A percentile compares a stretch with the other conserved stretches of the same genome.
These are phyloP conservation scores for Thelonectria blattea DNA, from an alignment of 2,329 filamentous ascomycete species.

Conservation along the genomic window DNA sequence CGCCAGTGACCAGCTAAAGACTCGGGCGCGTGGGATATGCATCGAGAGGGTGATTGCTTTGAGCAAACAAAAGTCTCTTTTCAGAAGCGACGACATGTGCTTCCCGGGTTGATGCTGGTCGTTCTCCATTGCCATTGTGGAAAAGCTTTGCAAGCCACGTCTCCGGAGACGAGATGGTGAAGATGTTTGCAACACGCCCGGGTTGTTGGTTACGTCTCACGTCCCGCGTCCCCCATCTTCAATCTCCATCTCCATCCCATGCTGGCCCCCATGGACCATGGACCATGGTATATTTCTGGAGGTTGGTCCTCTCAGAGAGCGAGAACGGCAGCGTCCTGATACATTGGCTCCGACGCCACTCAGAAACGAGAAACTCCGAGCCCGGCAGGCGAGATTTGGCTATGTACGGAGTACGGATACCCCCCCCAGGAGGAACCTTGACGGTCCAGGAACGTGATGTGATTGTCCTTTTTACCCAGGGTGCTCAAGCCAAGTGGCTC, in stretches of 20 bases:
- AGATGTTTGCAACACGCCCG: neutral
- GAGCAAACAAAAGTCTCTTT: neutral
- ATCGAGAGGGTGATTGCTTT: neutral
- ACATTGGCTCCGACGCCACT: constrained; percentile 14
- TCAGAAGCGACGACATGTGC: neutral
- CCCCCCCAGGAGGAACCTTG: constrained; percentile 4
- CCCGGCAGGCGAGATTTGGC: constrained; percentile 13
- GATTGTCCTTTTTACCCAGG: constrained; percentile 15
- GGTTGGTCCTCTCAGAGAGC: constrained; percentile 6
- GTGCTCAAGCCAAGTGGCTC: constrained; percentile 15
- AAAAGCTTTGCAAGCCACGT: neutral
- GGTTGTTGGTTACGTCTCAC: too few species aligned
- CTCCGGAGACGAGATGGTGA: neutral
- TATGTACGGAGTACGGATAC: too few species aligned
- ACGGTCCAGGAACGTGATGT: constrained; percentile 16
- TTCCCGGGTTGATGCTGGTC: neutral
- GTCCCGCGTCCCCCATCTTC: too few species aligned
- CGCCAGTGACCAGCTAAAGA: neutral
- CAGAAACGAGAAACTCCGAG: constrained; percentile 6
- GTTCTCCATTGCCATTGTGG: neutral
- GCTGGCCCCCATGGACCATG: too few species aligned
- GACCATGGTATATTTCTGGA: neutral
- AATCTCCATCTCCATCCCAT: neutral
- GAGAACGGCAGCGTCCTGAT: constrained; percentile 13
- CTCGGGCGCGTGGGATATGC: neutral